A percentile compares a stretch with the other conserved stretches of the same genome.
Conservation (phyloP, 2,329 filamentous ascomycete genomes). For the Dryadomyces quercus-mongolicae region DNA sequence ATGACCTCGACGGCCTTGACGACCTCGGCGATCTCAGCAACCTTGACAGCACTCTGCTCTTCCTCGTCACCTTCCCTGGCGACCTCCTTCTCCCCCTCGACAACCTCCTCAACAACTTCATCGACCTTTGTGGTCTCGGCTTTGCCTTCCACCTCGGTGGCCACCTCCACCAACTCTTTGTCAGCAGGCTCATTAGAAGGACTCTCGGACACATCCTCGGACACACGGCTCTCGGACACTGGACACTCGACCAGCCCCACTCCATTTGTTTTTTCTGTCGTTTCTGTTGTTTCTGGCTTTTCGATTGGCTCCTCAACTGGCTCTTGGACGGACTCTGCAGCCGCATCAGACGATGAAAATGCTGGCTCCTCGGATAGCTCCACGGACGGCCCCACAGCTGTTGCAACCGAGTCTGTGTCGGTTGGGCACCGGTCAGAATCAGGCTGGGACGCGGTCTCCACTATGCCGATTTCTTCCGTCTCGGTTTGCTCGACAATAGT, state of each 20-base stretch:
- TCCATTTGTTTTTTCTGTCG: too few relatives aligned
- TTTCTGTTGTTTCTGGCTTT: too few relatives aligned
- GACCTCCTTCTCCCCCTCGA: not conserved
- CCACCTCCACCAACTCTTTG: not conserved
- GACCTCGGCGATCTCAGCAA: not conserved
- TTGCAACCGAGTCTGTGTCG: not conserved
- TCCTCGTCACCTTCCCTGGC: not conserved
- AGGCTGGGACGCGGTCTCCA: not conserved
- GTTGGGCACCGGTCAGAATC: not conserved
- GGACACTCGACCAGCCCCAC: too few relatives aligned
- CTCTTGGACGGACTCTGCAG: not conserved
- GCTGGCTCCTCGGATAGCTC: not conserved
- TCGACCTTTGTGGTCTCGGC: too few relatives aligned
- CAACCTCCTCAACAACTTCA: too few relatives aligned
- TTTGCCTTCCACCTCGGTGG: not conserved
- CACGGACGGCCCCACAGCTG: not conserved
- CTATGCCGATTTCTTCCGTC: not conserved
- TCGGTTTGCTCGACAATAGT: not conserved
- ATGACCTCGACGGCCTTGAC: too few relatives aligned
- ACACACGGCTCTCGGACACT: not conserved
- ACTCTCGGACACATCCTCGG: not conserved
- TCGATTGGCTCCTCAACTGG: not conserved
- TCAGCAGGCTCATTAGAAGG: not conserved
- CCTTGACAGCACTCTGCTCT: not conserved
- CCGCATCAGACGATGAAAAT: not conserved